Conservation (phyloP, 108 stramenopile species). For the Mayamaea pseudoterrestris region DNA sequence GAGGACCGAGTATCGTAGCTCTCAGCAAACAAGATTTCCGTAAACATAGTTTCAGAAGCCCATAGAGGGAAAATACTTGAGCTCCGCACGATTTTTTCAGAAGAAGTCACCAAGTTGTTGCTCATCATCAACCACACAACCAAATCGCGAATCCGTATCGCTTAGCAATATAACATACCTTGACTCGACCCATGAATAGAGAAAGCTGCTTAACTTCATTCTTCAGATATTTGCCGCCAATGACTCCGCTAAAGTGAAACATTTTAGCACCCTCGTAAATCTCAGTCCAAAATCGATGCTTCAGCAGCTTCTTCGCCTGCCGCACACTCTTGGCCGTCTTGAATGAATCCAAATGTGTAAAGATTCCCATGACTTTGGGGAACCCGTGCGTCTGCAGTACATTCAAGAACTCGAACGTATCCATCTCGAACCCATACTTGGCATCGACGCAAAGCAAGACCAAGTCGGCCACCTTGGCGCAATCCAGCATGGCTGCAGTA, state of each 20-base stretch:
- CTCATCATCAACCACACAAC: neutral
- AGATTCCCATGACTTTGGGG: conserved; percentile 96
- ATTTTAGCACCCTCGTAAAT: conserved; percentile 98
- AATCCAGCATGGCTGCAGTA: conserved; percentile 90
- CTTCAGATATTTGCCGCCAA: conserved; percentile 93
- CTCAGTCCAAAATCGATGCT: conserved; percentile 98
- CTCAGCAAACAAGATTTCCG: too few species aligned
- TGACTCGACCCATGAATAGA: conserved; percentile 79
- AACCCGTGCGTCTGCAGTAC: conserved; percentile 97
- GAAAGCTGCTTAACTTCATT: conserved; percentile 88
- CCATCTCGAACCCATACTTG: conserved; percentile 99
- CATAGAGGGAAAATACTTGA: neutral
- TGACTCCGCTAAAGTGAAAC: conserved; percentile 89
- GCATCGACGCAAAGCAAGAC: conserved; percentile 95
- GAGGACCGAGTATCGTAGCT: too few species aligned
- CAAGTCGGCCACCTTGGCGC: conserved; percentile 96
- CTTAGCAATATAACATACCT: conserved; percentile 33
- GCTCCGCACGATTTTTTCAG: neutral
- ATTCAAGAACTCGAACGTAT: conserved; percentile 98
- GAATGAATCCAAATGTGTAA: conserved; percentile 96
- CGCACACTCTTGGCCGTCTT: conserved; percentile 81
- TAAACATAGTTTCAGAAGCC: too few species aligned
- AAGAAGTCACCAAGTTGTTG: neutral
- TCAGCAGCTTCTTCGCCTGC: conserved; percentile 86
- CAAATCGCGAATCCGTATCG: too few species aligned